Base-by-base conservation (phyloP, 2,329 filamentous ascomycete species). In the Hymenoscyphus fructigenus region DNA sequence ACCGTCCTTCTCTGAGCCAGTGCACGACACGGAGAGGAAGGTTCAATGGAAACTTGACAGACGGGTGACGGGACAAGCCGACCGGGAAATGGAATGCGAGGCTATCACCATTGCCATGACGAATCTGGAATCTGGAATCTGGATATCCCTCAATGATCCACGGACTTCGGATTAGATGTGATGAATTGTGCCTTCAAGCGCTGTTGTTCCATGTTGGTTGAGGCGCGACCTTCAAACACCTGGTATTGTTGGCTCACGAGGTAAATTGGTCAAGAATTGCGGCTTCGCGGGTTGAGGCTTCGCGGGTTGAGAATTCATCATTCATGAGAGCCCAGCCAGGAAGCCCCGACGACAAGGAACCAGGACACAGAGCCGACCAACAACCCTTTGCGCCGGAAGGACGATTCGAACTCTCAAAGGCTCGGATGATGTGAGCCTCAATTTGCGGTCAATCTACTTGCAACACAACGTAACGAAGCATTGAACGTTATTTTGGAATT, bases 51-150 rank as follows among this genome's bases (percentile, higher is more conserved):
- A 34, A n/a, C n/a, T n/a, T n/a, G n/a, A n/a, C n/a, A 29, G 26
- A 60, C 61, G 61, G 61, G 28, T 23, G 26, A 63, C 61, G 61
- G 61, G 50, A 59, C 61, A 58, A 55, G 61, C 64, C 61, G 64
- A 63, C 53, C 57, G 57, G 64, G 47, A 55, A 53, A 9, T 53
- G 47, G 47, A 53, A 26, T 53, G 47, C 47, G 47, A 29, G 29
- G 59, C 44, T 32, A 44, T 20, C 44, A 23, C n/a, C 44, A 32
- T 56, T 26, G 26, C n/a, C 17, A 47, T 29, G 29, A 23, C 50
- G 47, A 53, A 23, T 53, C 20, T 53, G n/a, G 47, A 53, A 26
- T 23, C 20, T n/a, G 15, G n/a, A 3, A 20, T 47, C 15, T 20
- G 20, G 26, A 50, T 53, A 34, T 29, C 17, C 20, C 20, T 50